Evolutionary conservation across 2,329 filamentous ascomycete genomes (phyloP), one percentile per base, ranked within the genome.

Genomic region (Xylariomycetidae sp.): DNA sequence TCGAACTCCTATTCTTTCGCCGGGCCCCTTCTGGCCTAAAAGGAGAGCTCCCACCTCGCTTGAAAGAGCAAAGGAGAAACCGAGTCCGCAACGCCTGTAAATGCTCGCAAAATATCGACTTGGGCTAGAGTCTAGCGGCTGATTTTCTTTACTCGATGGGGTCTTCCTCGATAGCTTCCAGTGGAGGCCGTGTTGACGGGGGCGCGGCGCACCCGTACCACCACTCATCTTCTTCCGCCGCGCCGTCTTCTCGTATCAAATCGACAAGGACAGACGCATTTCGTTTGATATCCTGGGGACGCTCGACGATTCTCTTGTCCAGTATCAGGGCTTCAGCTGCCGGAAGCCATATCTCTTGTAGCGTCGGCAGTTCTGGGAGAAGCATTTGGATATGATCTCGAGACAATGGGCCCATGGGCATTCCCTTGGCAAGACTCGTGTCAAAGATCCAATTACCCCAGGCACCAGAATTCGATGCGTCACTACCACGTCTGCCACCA

Each of bases 291-390:
- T 80, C 73, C 38, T 72, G 62, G 0, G 74, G 60, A 15, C 71
- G 63, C 37, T 69, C 62, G 5, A 82, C 76, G 32, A 82, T 73
- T 19, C 65, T 66, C 20, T 76, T 64, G 31, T 79, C 66, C 5
- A 81, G 57, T 19, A 82, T 76, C 23, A 79, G 50, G 4, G 75
- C 72, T 48, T 82, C 77, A 13, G 77, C 77, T 1, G 76, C 79
- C 15, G 67, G 61, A n/a, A 70, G 55, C 76, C 77, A 82, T 23
- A 82, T 72, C 31, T 76, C 67, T 38, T 76, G 72, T 18, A 82
- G 49, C 5, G 65, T 59, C 1, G 75, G 76, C 10, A 80, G 59
- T 41, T 81, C 76, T 1, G 64, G 51, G 2, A 81, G 51, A 2
- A 82, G 41, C 3, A 62, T 47, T 28, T 65, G 65, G 3, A 73